Evolutionary conservation across 192 early-diverging fungal genomes (phyloP).

Genomic region (Funneliformis mosseae): DNA sequence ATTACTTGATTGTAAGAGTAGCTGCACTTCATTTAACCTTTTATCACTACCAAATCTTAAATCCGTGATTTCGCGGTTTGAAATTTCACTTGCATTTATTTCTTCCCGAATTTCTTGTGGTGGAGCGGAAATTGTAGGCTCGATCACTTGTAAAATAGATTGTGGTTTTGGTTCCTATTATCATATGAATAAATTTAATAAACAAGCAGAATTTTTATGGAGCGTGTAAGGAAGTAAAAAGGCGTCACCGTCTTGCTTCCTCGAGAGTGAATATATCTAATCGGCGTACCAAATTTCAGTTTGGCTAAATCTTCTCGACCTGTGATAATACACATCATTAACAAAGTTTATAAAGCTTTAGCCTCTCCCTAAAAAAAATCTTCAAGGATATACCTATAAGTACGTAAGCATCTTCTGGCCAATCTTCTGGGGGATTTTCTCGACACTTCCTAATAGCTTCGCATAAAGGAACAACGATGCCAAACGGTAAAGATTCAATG

Average conservation of each 20-base stretch:
- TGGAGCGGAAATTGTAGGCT: neutral
- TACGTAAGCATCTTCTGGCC: slow-evolving; percentile 45
- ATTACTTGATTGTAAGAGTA: slow-evolving; percentile 49
- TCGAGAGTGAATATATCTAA: slow-evolving; percentile 27
- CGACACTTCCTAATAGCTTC: slow-evolving; percentile 59
- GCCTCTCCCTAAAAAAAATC: slow-evolving; percentile 1
- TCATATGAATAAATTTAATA: neutral
- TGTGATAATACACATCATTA: slow-evolving; percentile 27
- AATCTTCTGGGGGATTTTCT: slow-evolving; percentile 44
- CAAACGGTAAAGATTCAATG: slow-evolving; percentile 57
- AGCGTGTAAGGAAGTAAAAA: neutral
- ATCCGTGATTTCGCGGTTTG: slow-evolving; percentile 53
- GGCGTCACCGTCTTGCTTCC: neutral
- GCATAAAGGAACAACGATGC: slow-evolving; percentile 53
- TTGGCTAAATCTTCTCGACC: slow-evolving; percentile 39
- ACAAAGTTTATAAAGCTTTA: neutral
- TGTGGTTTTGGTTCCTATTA: slow-evolving; percentile 18
- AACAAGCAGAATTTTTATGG: neutral
- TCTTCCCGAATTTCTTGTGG: slow-evolving; percentile 33
- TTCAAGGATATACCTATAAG: slow-evolving; percentile 51
- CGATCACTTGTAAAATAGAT: neutral
- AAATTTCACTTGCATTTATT: slow-evolving; percentile 39
- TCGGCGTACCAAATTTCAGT: slow-evolving; percentile 19
- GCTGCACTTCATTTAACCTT: slow-evolving; percentile 55
- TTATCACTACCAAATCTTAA: slow-evolving; percentile 58